Base-by-base conservation (phyloP, 2,329 filamentous ascomycete genomes). In the Mycosphaerella sp. region DNA sequence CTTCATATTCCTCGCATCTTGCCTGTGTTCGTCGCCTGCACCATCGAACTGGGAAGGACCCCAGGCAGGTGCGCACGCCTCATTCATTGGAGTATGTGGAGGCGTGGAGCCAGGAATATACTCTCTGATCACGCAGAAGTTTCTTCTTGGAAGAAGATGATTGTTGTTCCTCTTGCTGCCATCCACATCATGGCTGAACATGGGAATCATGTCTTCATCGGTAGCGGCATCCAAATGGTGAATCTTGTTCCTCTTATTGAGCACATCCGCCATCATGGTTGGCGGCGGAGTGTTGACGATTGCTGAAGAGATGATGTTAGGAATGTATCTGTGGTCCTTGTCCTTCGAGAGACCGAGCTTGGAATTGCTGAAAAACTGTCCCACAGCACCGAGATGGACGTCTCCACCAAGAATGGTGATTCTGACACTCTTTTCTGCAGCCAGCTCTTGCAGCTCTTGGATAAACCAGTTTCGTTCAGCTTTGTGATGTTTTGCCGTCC, bases 401-500 rank as follows among this genome's bases (percentile, higher is more conserved):
- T 97, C 93, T 32, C 94, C 93, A 63, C 90, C 88, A 45, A 98
- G 78, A 54, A 98, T 89, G 0, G 91, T 97, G 45, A 98, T 77
- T 39, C 93, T 85, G 44, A 96, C 80, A 12, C 89, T 95, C 68
- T 95, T 95, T 67, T 93, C 89, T 17, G 88, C 89, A 7, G 94
- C 90, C 53, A 98, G 77, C 63, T 95, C 89, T 69, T 98, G 94
- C 21, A 98, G 74, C 62, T 96, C 89, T 66, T 93, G 86, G 36
- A 98, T 81, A 56, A 97, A 77, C 69, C 87, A 85, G 56, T 84
- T 87, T 44, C 93, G 82, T 70, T 98, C 93, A 21, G 82, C 78
- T 67, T 97, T 98, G 73, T 97, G 90, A 65, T 89, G 87, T 66
- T 89, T 95, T 34, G 91, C 88, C 0, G 91, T 96, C 93, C 93